Percentiles rank a stretch among this genome's conserved stretches.
These are phyloP conservation scores for Orychophragmus violaceus DNA, from an alignment of 345 rosid species.

Conservation along the genomic window DNA sequence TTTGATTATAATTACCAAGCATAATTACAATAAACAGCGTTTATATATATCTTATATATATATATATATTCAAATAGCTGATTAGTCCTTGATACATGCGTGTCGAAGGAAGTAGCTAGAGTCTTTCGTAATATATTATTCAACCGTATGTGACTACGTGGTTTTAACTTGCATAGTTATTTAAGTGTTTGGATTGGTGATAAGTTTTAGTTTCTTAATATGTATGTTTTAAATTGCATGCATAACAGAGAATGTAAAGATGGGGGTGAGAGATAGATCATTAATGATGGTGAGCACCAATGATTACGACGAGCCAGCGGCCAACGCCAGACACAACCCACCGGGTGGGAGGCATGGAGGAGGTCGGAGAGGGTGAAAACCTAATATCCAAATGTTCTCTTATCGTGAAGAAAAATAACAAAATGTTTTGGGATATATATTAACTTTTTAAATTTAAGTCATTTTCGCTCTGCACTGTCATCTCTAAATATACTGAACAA, in stretches of 20 bases:
- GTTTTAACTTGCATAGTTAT: not conserved
- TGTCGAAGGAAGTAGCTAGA: not conserved
- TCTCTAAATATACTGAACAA: not conserved
- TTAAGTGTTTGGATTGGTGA: not conserved
- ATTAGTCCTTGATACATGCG: not conserved
- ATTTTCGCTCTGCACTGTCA: not conserved
- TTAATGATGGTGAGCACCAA: constrained; percentile 39
- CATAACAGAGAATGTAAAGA: constrained; percentile 24
- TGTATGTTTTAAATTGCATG: not conserved
- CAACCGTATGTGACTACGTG: too few species aligned
- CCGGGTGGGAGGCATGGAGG: constrained; percentile 27
- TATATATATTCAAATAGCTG: not conserved
- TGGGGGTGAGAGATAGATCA: constrained; percentile 36
- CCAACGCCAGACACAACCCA: constrained; percentile 61
- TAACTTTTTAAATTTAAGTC: too few species aligned
- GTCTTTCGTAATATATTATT: not conserved
- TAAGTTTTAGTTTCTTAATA: not conserved
- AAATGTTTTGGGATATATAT: not conserved
- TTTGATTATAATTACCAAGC: not conserved
- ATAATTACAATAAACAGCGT: not conserved
- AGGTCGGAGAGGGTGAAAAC: constrained; percentile 26
- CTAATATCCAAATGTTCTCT: not conserved
- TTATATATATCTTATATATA: constrained; percentile 1
- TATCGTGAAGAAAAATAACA: not conserved
- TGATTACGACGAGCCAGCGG: constrained; percentile 48